Percentiles rank a stretch among this genome's conserved stretches.
phyloP scores from a whole-genome alignment of 2,329 filamentous ascomycete genomes.

The Neonectria hederae region DNA sequence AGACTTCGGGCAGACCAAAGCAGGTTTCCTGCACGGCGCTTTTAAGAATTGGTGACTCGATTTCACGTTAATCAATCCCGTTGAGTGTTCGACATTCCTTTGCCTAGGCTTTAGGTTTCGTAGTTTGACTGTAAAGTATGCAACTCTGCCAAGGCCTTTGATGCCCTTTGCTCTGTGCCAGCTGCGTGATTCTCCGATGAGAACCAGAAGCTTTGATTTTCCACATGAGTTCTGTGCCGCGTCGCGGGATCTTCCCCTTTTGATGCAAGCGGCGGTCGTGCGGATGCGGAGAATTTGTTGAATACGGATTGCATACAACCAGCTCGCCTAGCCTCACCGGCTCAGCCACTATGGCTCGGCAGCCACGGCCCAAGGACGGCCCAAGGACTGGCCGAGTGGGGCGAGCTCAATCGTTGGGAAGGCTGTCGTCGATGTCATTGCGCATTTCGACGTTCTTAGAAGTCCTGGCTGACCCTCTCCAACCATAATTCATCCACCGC shows the following conservation, averaged over 20 bases:
- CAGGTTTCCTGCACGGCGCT: conserved; percentile 59
- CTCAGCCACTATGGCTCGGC: conserved; percentile 11
- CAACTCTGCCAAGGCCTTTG: too few species aligned
- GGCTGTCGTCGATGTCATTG: conserved; percentile 35
- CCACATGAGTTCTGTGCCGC: too few species aligned
- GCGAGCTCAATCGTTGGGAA: conserved; percentile 40
- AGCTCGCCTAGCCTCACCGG: neutral
- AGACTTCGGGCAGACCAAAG: conserved; percentile 65
- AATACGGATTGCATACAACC: neutral
- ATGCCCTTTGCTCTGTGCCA: neutral
- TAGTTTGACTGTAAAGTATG: neutral
- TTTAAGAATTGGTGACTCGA: conserved; percentile 72
- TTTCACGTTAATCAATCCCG: conserved; percentile 67
- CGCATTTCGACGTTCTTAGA: conserved; percentile 28
- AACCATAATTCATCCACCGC: conserved; percentile 27
- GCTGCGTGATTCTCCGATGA: neutral
- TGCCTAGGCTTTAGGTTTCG: neutral
- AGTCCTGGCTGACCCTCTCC: conserved; percentile 27
- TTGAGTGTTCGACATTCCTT: conserved; percentile 68
- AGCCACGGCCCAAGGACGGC: conserved; percentile 3
- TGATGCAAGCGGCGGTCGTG: neutral
- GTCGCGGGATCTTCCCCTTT: neutral
- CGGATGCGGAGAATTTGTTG: neutral
- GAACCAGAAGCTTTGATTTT: neutral
- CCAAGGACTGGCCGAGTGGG: conserved; percentile 27